Percentiles rank a stretch among this genome's conserved stretches.
phyloP scores from a whole-genome alignment of 1,139 yeast genomes.

The Pichia sp. region DNA sequence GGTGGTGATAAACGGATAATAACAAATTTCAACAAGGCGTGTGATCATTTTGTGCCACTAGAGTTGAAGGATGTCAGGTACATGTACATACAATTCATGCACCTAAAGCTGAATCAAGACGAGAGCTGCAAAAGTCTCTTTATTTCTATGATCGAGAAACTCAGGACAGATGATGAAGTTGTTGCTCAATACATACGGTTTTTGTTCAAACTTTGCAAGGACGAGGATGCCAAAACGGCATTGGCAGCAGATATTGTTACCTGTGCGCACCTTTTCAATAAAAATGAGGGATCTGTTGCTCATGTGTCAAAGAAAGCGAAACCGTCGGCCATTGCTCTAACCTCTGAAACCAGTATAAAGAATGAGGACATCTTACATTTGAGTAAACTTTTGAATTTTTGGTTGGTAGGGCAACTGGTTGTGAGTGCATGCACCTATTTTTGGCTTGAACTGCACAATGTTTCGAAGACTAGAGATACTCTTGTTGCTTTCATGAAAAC shows the following conservation, averaged over 20 bases:
- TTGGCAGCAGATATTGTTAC: slow-evolving; percentile 12
- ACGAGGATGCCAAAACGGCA: background rate
- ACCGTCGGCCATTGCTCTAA: background rate
- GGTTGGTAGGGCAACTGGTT: slow-evolving; percentile 29
- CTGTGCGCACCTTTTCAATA: slow-evolving; percentile 11
- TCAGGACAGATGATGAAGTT: slow-evolving; percentile 16
- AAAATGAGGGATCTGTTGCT: slow-evolving; percentile 10
- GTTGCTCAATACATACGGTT: slow-evolving; percentile 17
- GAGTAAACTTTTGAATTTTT: slow-evolving; percentile 26
- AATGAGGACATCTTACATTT: slow-evolving; percentile 21
- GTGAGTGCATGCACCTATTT: slow-evolving; percentile 32
- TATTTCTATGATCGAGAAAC: slow-evolving; percentile 11
- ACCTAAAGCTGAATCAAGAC: slow-evolving; percentile 14
- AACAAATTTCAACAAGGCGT: slow-evolving; percentile 35
- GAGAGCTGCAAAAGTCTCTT: slow-evolving; percentile 17
- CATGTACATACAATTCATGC: slow-evolving; percentile 35
- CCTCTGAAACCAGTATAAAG: background rate
- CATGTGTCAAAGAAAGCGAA: slow-evolving; percentile 8
- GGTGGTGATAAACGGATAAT: slow-evolving; percentile 24
- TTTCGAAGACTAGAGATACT: slow-evolving; percentile 34
- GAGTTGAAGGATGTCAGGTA: slow-evolving; percentile 34
- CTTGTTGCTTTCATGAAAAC: slow-evolving; percentile 37
- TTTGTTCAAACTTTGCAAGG: slow-evolving; percentile 4
- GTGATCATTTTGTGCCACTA: slow-evolving; percentile 39
- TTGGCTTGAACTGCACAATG: slow-evolving; percentile 30